Base-by-base conservation (phyloP, 306 rosid species). In the Cajanus cajan region DNA sequence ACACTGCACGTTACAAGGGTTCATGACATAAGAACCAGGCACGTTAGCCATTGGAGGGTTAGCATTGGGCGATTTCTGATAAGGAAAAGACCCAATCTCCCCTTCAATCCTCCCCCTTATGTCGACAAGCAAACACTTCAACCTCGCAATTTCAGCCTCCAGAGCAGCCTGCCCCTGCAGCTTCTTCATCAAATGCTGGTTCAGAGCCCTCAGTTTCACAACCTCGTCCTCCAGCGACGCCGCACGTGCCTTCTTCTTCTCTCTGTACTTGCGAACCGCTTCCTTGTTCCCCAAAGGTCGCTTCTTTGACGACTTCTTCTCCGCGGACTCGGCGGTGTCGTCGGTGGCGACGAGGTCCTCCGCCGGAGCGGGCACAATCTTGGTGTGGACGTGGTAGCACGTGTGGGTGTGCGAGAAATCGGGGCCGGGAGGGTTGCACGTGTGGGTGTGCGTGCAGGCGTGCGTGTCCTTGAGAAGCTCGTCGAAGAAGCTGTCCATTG, bases 391-490 rank as follows among this genome's bases (percentile, higher is more conserved):
- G 63, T 96, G 99, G 77, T 91, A 90, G 78, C 99, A 96, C 15
- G 99, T 96, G 81, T 96, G 99, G 16, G 97, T 91, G 72, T 96
- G 99, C 0, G 98, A 85, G 61, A 74, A 72, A 78, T 96, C 99
- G 19, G 99, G 99, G 7, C 99, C 99, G 0, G 98, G 97, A 19
- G 99, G 98, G 82, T 96, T 96, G 87, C 99, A 96, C 45, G 98
- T 96, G 88, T 96, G 99, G 45, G 98, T 88, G 82, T 96, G 99
- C 39, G 96, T 91, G 84, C 99, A 96, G 47, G 96, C 92, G 40
- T 90, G 98, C 21, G 89, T 7, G 52, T 96, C 99, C 80, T 89
- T 91, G 1, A 90, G 77, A 44, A 96, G 88, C 25, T 93, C 99
- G 16, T 90, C 94, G 1, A 93, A 91, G 82, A 93, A 91, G 66